Percentiles rank a stretch among this genome's conserved stretches.
phyloP scores from a whole-genome alignment of 257 asterid genomes.

The Vinca minor region DNA sequence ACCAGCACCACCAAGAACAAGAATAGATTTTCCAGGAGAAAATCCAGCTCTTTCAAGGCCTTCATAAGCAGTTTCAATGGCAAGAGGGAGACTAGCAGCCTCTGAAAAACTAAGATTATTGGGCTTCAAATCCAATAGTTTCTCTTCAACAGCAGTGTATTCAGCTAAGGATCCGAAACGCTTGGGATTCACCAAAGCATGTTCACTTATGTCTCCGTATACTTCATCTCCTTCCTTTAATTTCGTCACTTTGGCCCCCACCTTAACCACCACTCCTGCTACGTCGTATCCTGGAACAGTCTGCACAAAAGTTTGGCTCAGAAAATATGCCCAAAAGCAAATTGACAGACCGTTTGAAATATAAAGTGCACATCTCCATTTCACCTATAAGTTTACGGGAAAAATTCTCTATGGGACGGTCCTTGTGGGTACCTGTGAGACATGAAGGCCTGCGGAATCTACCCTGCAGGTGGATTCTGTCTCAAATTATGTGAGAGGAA shows the following conservation, averaged over 20 bases:
- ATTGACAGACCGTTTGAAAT: too few relatives aligned
- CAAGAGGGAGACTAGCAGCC: constrained; percentile 80
- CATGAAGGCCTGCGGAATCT: too few relatives aligned
- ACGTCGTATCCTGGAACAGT: constrained; percentile 89
- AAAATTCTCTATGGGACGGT: too few relatives aligned
- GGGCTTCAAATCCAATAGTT: constrained; percentile 69
- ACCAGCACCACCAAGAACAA: constrained; percentile 88
- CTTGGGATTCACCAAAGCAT: constrained; percentile 53
- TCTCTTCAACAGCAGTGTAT: constrained; percentile 81
- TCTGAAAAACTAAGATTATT: constrained; percentile 51
- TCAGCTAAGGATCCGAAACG: constrained; percentile 72
- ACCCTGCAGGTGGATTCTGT: too few relatives aligned
- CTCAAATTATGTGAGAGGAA: too few relatives aligned
- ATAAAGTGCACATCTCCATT: too few relatives aligned
- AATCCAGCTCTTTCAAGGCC: constrained; percentile 60
- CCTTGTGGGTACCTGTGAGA: too few relatives aligned
- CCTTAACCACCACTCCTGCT: constrained; percentile 74
- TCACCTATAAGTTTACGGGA: too few relatives aligned
- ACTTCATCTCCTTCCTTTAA: constrained; percentile 84
- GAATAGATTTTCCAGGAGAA: constrained; percentile 56
- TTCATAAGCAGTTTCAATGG: constrained; percentile 70
- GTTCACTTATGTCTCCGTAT: constrained; percentile 69
- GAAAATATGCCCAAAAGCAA: too few relatives aligned
- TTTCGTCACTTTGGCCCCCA: constrained; percentile 64
- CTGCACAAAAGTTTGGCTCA: constrained; percentile 27